phyloP scores from a whole-genome alignment of 306 rosid species.

The Astragalus membranaceus region DNA sequence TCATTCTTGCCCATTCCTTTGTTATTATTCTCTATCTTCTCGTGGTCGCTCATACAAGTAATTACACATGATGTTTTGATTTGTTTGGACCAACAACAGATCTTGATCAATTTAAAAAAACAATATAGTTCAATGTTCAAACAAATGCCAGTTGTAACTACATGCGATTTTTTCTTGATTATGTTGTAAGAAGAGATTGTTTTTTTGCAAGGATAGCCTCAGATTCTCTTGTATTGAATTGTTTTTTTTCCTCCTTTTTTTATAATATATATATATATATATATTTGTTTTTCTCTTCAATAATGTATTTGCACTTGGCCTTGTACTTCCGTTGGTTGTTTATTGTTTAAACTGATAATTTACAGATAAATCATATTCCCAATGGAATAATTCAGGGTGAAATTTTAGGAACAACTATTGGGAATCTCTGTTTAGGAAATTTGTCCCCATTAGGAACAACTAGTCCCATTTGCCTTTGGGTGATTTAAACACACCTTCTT shows the following conservation, averaged over 20 bases:
- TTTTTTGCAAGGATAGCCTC: constrained; percentile 7
- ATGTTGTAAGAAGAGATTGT: constrained; percentile 9
- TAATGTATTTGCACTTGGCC: constrained; percentile 22
- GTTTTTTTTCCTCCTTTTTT: background rate
- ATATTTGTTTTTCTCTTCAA: background rate
- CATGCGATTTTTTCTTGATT: background rate
- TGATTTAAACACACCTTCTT: too few species aligned
- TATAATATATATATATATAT: background rate
- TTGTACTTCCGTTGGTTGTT: constrained; percentile 3
- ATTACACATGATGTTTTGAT: constrained; percentile 13
- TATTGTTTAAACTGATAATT: background rate
- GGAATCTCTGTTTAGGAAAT: background rate
- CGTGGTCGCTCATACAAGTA: background rate
- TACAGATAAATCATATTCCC: background rate
- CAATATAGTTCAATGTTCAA: background rate
- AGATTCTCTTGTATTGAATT: background rate
- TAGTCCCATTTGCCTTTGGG: too few species aligned
- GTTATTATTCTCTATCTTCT: background rate
- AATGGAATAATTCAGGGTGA: background rate
- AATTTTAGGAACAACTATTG: too few species aligned
- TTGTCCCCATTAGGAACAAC: too few species aligned
- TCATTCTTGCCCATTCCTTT: constrained; percentile 3
- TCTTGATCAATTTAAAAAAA: background rate
- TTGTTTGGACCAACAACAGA: constrained; percentile 22
- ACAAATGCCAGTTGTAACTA: constrained; percentile 14